Evolutionary conservation across 306 rosid genomes (phyloP), one percentile per base, ranked within the genome.

Genomic region (Dicorynia guianensis): DNA sequence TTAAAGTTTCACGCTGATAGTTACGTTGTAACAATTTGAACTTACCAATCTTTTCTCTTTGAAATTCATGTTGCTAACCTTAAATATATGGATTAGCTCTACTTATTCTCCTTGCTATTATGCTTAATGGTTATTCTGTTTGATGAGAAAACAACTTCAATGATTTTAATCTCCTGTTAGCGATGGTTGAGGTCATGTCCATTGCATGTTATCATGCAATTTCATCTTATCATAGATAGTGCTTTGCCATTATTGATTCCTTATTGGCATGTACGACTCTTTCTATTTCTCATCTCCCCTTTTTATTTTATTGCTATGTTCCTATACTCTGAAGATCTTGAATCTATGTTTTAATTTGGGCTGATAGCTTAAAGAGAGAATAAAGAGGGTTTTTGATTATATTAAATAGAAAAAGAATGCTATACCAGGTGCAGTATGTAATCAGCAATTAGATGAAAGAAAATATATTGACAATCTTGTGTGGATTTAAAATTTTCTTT

Each of bases 121-220:
- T 74, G 15, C 49, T 49, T 25, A 4, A 14, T 49, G 12, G 34
- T 13, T 66, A 2, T 30, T 10, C 4, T 67, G 68, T 40, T 5
- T 39, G 6, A 39, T 38, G 74, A 64, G 75, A 78, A 63, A 43
- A 30, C 47, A 78, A 60, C 73, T 72, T 52, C 59, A 42, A 59
- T 60, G 35, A 43, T 69, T 63, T 25, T 25, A 25, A 46, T 73
- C 56, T 69, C 77, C 62, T 18, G 9, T 62, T 52, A 48, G 34
- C 64, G 73, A 60, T 67, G 54, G 68, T 64, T 56, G 78, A 64
- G 67, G 30, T 33, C 59, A 39, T 8, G 17, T 73, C 59, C 60
- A 2, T 19, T 40, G 58, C 49, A 44, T 52, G 40, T 40, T 36
- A 43, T 58, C 46, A 58, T 53, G 49, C 75, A 53, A n/a, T n/a